Percentiles rank a stretch among this genome's conserved stretches.
Evolutionary conservation across 345 rosid species (phyloP).

Genomic region (Boechera stricta): DNA sequence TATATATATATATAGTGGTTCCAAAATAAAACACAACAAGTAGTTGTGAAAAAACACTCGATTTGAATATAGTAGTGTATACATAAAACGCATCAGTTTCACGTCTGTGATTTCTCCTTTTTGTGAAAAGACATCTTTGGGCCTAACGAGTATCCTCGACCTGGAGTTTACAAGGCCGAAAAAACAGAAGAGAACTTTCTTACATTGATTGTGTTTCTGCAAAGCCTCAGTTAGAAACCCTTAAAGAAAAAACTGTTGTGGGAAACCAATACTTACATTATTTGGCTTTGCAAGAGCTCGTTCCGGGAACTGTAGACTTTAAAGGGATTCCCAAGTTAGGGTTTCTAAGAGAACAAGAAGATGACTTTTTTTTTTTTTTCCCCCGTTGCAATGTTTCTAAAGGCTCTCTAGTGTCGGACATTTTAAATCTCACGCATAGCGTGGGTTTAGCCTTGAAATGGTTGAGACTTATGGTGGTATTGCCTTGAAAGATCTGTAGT

Average conservation of each 20-base stretch:
- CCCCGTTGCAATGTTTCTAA: background rate
- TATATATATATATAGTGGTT: background rate
- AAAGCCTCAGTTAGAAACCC: background rate
- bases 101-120: conserved; percentile 87
- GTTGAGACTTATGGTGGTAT: too few species aligned
- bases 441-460: too few species aligned
- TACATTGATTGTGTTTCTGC: background rate
- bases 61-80: background rate
- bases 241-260: background rate
- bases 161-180: conserved; percentile 34
- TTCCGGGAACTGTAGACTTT: conserved; percentile 8
- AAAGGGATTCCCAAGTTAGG: background rate
- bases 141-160: conserved; percentile 90
- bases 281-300: conserved; percentile 22
- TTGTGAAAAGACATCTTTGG: conserved; percentile 71
- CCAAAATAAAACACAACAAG: background rate
- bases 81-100: conserved; percentile 79
- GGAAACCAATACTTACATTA: conserved; percentile 34
- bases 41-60: background rate
- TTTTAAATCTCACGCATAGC: too few species aligned
- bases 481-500: too few species aligned
- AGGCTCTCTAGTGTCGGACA: background rate
- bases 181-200: background rate
- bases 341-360: conserved; percentile 8
- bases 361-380: background rate